Evolutionary conservation across 2,329 filamentous ascomycete species (phyloP), one percentile per base, ranked within the genome.

Genomic region (Dryadomyces quercus-mongolicae): DNA sequence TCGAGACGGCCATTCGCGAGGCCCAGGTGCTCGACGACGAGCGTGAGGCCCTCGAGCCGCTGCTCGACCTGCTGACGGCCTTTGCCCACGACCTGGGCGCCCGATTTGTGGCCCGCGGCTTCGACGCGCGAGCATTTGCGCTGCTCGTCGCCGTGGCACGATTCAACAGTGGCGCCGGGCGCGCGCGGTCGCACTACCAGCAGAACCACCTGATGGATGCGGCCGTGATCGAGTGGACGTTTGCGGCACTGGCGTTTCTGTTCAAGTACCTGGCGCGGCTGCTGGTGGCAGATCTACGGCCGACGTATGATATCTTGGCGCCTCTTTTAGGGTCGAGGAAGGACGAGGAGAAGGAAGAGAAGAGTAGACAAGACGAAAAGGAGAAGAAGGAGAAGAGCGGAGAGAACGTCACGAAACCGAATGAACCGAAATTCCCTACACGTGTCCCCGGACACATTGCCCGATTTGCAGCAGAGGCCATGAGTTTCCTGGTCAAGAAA

Each of bases 211-310:
- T 88, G 53, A 77, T 86, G 55, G 85, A 88, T 63, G 84, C 88
- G 25, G 88, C 91, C 59, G 90, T 94, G n/a, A 88, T 97, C 51
- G 93, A 98, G 71, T 97, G 92, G 91, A 92, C 88, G 51, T 98
- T 98, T 70, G 89, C 85, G 13, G 91, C 88, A 61, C 75, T 98
- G 54, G 90, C 93, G 48, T 98, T 94, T 75, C 75, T 97, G 44
- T 96, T 98, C 79, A 98, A 98, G 66, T 97, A 97, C 65, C 79
- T 98, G 5, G 94, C 90, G 2, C 84, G 88, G 59, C 77, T 97
- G 0, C 71, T 98, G 21, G 86, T 93, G 0, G 85, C 89, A 4
- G 88, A 98, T 64, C 71, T 98, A 58, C 77, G 87, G 58, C 89
- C 92, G 49, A 84, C 94, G 2, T 91, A 89, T 65, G 80, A 88